Base-by-base conservation (phyloP, 2,329 filamentous ascomycete genomes). In the Xylaria multiplex region DNA sequence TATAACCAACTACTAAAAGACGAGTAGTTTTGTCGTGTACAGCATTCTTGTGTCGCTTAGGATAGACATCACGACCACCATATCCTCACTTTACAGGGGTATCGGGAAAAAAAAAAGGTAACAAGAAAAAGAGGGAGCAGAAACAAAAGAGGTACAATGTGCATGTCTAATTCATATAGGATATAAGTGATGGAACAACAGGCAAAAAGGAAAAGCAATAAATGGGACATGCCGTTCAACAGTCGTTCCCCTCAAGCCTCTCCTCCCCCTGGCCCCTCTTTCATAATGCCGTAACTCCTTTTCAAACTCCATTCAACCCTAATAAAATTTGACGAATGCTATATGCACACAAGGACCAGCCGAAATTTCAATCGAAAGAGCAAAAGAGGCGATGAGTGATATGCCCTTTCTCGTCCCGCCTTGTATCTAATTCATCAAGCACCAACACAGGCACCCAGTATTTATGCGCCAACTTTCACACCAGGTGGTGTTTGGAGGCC, bases 391-490 rank as follows among this genome's bases (percentile, higher is more conserved):
- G 13, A 43, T 9, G 8, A 22, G n/a, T 9, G n/a, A 49, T 6
- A 46, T n/a, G 14, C 11, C 19, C 48, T 19, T 59, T 22, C 27
- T 42, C 22, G 22, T 8, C 43, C 53, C 14, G 57, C 35, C 46
- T 37, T 7, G 27, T 14, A 37, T 59, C 42, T 22, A 59, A 67
- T 7, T 30, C 30, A 2, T 24, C 35, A 24, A 45, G 43, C 50
- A 8, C 56, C 35, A 14, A 30, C 4, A 43, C 8, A 45, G 24
- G 53, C 24, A 1, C 4, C 40, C n/a, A 19, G 27, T 50, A 22
- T 3, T 49, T 68, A 73, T 24, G 70, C 68, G n/a, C 69, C 69
- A 24, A 67, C 70, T 58, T 59, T 72, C 7, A 69, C 68, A 35
- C 68, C 67, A 16, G 71, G 59, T 8, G 71, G 65, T 30, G 66